These are phyloP conservation scores for Yamadazyma friedrichii DNA, from an alignment of 1,139 yeast genomes.

Conservation along the genomic window DNA sequence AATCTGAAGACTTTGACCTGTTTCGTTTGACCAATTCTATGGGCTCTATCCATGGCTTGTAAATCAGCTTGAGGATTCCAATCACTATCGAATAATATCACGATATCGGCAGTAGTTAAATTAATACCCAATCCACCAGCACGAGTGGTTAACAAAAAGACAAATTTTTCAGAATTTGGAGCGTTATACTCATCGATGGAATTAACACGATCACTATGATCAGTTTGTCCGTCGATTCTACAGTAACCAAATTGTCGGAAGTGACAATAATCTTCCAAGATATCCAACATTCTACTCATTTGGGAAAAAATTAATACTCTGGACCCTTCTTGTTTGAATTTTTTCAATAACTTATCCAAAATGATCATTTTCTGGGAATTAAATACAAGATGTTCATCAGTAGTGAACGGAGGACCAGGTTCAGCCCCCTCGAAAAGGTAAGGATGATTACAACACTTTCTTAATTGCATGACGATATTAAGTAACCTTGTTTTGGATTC, in stretches of 20 bases:
- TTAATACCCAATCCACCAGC: constrained; percentile 90
- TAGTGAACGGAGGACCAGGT: constrained; percentile 84
- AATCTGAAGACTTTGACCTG: constrained; percentile 77
- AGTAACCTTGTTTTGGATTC: constrained; percentile 73
- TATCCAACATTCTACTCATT: constrained; percentile 79
- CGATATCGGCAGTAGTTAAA: constrained; percentile 74
- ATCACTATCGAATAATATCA: constrained; percentile 71
- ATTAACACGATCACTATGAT: constrained; percentile 70
- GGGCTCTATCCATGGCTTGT: constrained; percentile 89
- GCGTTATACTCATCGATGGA: constrained; percentile 77
- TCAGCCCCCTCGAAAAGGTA: constrained; percentile 83
- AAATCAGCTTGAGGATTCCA: constrained; percentile 90
- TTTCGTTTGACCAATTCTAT: constrained; percentile 81
- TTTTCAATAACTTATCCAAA: constrained; percentile 63
- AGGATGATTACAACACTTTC: constrained; percentile 85
- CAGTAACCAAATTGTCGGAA: constrained; percentile 69
- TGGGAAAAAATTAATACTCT: constrained; percentile 77
- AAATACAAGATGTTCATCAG: constrained; percentile 75
- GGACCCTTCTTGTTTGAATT: constrained; percentile 65
- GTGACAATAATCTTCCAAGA: constrained; percentile 72
- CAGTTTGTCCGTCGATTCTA: constrained; percentile 81
- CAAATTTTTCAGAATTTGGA: constrained; percentile 67
- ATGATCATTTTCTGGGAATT: constrained; percentile 74
- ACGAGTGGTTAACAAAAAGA: constrained; percentile 72
- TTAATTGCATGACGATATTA: constrained; percentile 78